Conservation (phyloP, 257 asterid species). For the Salvia hispanica region DNA sequence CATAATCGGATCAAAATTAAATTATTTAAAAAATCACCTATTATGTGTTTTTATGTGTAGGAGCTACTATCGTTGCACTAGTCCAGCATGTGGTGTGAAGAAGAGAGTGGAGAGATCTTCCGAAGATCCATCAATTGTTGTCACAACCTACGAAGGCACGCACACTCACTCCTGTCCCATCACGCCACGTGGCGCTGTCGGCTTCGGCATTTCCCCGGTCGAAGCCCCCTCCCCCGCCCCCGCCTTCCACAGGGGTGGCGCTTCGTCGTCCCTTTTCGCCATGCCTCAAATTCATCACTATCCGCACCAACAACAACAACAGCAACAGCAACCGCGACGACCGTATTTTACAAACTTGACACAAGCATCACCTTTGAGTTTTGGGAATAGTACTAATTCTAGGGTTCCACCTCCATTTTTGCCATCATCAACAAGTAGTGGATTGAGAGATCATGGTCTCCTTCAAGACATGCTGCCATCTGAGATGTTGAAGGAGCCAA, state of each 20-base stretch:
- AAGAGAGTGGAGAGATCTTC: conserved; percentile 85
- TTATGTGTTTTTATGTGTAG: conserved; percentile 34
- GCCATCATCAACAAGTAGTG: conserved; percentile 34
- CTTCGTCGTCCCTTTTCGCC: conserved; percentile 29
- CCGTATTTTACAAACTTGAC: conserved; percentile 46
- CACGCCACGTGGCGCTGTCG: conserved; percentile 40
- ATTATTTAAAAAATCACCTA: no score
- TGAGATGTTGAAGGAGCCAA: conserved; percentile 52
- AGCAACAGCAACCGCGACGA: conserved; percentile 33
- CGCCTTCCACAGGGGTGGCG: conserved; percentile 20
- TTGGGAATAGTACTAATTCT: conserved; percentile 9
- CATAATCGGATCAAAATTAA: neutral
- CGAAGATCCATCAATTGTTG: conserved; percentile 73
- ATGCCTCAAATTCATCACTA: conserved; percentile 41
- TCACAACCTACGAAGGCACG: conserved; percentile 89
- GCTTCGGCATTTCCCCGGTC: conserved; percentile 51
- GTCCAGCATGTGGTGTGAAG: conserved; percentile 81
- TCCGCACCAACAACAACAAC: conserved; percentile 34
- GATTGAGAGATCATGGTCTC: conserved; percentile 71
- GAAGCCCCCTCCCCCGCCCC: neutral
- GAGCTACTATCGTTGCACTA: conserved; percentile 96
- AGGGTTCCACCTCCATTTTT: conserved; percentile 31
- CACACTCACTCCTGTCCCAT: conserved; percentile 74
- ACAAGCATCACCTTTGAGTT: conserved; percentile 31
- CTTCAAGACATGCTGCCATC: conserved; percentile 85